Base-by-base conservation (phyloP, 768 basidiomycete genomes). In the Calvatia gigantea region DNA sequence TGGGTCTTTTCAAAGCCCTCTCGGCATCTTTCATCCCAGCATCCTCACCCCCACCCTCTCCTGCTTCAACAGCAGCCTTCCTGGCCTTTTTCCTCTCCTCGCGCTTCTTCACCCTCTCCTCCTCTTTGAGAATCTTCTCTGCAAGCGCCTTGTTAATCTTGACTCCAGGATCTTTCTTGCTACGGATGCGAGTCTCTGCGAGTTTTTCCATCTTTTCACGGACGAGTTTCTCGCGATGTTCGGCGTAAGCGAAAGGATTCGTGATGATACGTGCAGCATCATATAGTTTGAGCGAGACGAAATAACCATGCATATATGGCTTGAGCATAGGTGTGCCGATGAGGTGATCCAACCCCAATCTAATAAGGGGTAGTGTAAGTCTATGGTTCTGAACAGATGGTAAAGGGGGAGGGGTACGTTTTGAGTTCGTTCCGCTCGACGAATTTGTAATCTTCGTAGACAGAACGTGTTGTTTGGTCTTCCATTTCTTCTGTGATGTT, bases 241-340 rank as follows among this genome's bases (percentile, higher is more conserved):
- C 97, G 37, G 86, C 86, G 69, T 98, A 98, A 8, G 88, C 93
- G 67, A 93, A 95, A 2, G 97, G 97, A 74, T 98, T 98, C 54
- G 94, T 88, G 61, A 98, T 94, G 60, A 96, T 82, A 29, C 95
- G 87, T 1, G 97, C 97, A 48, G 95, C 89, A 63, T 95, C 92
- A 75, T 98, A 98, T 4, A 98, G 83, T 64, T 94, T 92, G 72
- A 98, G 85, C 4, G 94, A 91, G 59, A 98, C 72, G 76, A 99
- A 98, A 83, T 95, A 98, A 39, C 97, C 97, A 70, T 99, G 97
- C 96, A 99, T 98, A 73, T 98, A 99, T 3, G 97, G 97, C 70
- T 96, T 96, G 78, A 98, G 90, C 15, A 90, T 85, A 19, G 94
- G 86, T 4, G 95, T 96, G 48, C 97, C 97, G 60, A 97, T 75